Percentiles rank a stretch among this genome's conserved stretches.
phyloP scores from a whole-genome alignment of 768 basidiomycete species.

The Chlorophyllum brunneum region DNA sequence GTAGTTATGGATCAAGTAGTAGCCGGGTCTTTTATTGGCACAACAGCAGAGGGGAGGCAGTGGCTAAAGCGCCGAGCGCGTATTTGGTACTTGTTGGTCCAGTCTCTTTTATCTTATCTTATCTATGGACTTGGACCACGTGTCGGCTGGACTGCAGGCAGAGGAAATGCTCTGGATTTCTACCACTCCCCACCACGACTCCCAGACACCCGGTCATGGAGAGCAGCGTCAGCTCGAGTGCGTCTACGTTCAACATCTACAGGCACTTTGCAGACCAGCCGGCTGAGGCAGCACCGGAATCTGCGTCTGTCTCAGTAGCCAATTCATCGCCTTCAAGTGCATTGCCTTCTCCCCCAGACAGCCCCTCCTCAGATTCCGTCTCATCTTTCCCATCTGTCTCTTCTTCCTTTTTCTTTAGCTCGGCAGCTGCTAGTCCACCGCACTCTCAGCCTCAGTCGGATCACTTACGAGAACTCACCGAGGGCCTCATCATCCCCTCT shows the following conservation, averaged over 20 bases:
- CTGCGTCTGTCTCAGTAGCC: conserved; percentile 31
- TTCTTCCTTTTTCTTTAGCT: conserved; percentile 78
- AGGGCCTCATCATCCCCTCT: conserved; percentile 64
- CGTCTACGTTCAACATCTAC: conserved; percentile 31
- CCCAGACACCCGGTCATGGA: too few species aligned
- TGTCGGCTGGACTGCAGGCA: not conserved
- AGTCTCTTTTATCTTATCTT: conserved; percentile 9
- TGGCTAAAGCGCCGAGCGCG: too few species aligned
- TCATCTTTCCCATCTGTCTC: conserved; percentile 72
- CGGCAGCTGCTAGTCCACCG: conserved; percentile 63
- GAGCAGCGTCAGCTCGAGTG: conserved; percentile 33
- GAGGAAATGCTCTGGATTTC: not conserved
- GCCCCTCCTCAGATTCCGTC: conserved; percentile 56
- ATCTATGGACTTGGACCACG: not conserved
- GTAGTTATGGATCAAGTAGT: too few species aligned
- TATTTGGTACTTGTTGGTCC: too few species aligned
- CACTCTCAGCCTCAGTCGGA: conserved; percentile 39
- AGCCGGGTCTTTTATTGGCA: too few species aligned
- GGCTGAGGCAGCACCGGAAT: conserved; percentile 11
- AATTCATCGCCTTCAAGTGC: conserved; percentile 47
- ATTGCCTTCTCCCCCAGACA: conserved; percentile 56
- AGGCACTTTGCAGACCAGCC: conserved; percentile 16
- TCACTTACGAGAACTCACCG: conserved; percentile 18
- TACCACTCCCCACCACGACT: not conserved
- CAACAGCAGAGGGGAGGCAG: too few species aligned